Conservation (phyloP, 1,284 basidiomycete genomes). For the Bjerkandera adusta region DNA sequence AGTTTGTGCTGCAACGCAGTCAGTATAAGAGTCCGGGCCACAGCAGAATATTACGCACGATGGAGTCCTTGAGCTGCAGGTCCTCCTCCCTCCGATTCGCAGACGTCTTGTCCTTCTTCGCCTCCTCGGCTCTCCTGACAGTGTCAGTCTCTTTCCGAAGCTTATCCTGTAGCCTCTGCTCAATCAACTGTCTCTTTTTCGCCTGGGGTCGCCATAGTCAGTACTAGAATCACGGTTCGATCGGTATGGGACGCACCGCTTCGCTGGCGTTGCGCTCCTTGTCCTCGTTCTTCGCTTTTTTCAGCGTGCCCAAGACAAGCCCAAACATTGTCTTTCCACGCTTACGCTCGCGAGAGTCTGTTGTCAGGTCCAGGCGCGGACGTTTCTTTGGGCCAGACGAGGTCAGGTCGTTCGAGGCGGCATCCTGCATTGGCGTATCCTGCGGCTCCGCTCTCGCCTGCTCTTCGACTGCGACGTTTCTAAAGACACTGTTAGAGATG, state of each 20-base stretch:
- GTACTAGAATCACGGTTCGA: background rate
- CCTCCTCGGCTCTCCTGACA: slow-evolving; percentile 78
- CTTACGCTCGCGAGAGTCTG: slow-evolving; percentile 56
- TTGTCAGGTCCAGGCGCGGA: slow-evolving; percentile 65
- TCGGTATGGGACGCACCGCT: slow-evolving; percentile 50
- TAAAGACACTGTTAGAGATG: background rate
- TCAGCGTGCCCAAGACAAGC: slow-evolving; percentile 73
- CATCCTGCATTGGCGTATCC: slow-evolving; percentile 31
- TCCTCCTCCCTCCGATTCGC: slow-evolving; percentile 80
- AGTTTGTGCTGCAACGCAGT: slow-evolving; percentile 56
- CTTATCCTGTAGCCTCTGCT: slow-evolving; percentile 78
- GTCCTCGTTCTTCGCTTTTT: slow-evolving; percentile 81
- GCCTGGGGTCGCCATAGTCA: slow-evolving; percentile 44
- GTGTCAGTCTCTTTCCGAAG: slow-evolving; percentile 78
- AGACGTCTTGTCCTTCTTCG: slow-evolving; percentile 71
- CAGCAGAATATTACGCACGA: slow-evolving; percentile 45
- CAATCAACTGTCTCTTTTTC: slow-evolving; percentile 75
- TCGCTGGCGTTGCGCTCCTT: slow-evolving; percentile 76
- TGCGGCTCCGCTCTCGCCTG: slow-evolving; percentile 27
- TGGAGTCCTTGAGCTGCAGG: slow-evolving; percentile 71
- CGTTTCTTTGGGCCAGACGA: slow-evolving; percentile 48
- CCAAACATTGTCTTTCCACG: slow-evolving; percentile 84
- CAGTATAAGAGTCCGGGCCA: background rate
- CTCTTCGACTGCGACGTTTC: slow-evolving; percentile 17
- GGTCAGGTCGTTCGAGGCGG: slow-evolving; percentile 22